Percentiles rank a stretch among this genome's conserved stretches.
Evolutionary conservation across 1,284 basidiomycete genomes (phyloP).

Genomic region (Microstroma glucosiphilum): DNA sequence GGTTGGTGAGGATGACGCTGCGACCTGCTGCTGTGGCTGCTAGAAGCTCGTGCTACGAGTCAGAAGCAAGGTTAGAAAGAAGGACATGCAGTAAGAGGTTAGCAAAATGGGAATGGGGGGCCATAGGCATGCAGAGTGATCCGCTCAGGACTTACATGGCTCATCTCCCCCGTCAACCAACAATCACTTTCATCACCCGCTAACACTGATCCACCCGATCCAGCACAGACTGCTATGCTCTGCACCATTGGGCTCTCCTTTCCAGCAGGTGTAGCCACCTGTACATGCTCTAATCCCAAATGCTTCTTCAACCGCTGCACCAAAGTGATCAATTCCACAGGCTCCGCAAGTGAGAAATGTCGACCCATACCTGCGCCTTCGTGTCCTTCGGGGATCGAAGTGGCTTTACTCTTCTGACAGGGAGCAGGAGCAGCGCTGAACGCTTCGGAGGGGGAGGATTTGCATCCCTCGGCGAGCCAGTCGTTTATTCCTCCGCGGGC

Average conservation of each 20-base stretch:
- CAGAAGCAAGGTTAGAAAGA: background rate
- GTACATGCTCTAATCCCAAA: background rate
- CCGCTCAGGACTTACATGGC: conserved; percentile 23
- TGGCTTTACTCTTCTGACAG: conserved; percentile 1
- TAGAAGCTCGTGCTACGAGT: conserved; percentile 42
- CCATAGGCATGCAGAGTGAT: background rate
- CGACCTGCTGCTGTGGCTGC: conserved; percentile 38
- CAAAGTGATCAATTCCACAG: background rate
- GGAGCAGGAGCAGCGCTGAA: background rate
- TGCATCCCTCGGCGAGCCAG: conserved; percentile 32
- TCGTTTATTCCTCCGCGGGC: conserved; percentile 76
- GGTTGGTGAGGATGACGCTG: conserved; percentile 43
- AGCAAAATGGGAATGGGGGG: conserved; percentile 5
- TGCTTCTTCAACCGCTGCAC: background rate
- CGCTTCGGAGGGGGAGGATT: no score
- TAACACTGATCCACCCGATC: conserved; percentile 39
- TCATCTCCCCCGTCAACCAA: conserved; percentile 42
- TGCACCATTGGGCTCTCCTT: background rate
- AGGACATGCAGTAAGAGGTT: background rate
- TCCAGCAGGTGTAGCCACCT: conserved; percentile 1
- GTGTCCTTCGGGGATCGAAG: background rate
- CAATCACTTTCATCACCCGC: conserved; percentile 34
- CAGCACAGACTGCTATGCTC: conserved; percentile 41
- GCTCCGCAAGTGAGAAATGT: background rate
- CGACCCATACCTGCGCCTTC: conserved; percentile 1